Percentiles rank a stretch among this genome's conserved stretches.
Evolutionary conservation across 2,329 filamentous ascomycete genomes (phyloP).

Genomic region (Calonectria pteridis): DNA sequence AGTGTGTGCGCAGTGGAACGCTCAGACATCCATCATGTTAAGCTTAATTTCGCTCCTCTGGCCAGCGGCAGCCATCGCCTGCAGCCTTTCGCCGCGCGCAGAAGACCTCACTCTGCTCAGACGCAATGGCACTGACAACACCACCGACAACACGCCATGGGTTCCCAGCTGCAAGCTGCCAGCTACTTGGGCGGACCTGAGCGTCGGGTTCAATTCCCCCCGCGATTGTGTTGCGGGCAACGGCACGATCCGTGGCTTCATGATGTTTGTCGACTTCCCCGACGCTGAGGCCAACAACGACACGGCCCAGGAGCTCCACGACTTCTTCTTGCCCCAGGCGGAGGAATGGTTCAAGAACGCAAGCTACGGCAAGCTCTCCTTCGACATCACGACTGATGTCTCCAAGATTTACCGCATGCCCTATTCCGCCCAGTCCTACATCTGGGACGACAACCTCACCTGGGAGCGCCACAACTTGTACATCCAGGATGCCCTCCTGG

Average conservation of each 20-base stretch:
- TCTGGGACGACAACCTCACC: conserved; percentile 19
- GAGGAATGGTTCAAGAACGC: conserved; percentile 41
- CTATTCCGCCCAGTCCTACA: conserved; percentile 39
- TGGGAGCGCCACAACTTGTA: conserved; percentile 20
- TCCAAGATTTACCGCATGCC: conserved; percentile 46
- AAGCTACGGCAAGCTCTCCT: conserved; percentile 39
- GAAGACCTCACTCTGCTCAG: background rate
- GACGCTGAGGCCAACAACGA: conserved; percentile 41
- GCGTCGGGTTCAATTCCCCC: conserved; percentile 46
- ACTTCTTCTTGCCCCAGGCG: conserved; percentile 30
- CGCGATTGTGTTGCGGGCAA: conserved; percentile 48
- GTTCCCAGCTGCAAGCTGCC: conserved; percentile 35
- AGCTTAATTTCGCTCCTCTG: conserved; percentile 3
- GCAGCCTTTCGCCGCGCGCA: background rate
- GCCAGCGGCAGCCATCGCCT: background rate
- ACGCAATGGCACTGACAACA: background rate
- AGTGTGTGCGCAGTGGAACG: background rate
- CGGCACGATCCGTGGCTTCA: conserved; percentile 47
- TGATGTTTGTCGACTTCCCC: conserved; percentile 54
- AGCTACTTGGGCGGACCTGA: conserved; percentile 43
- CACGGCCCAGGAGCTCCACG: conserved; percentile 39
- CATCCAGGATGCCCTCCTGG: conserved; percentile 32
- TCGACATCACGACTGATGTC: conserved; percentile 40
- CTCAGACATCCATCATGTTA: background rate
- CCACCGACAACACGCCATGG: background rate